These are phyloP conservation scores for Ascoidea tarda DNA, from an alignment of 805 yeast species.

Conservation along the genomic window DNA sequence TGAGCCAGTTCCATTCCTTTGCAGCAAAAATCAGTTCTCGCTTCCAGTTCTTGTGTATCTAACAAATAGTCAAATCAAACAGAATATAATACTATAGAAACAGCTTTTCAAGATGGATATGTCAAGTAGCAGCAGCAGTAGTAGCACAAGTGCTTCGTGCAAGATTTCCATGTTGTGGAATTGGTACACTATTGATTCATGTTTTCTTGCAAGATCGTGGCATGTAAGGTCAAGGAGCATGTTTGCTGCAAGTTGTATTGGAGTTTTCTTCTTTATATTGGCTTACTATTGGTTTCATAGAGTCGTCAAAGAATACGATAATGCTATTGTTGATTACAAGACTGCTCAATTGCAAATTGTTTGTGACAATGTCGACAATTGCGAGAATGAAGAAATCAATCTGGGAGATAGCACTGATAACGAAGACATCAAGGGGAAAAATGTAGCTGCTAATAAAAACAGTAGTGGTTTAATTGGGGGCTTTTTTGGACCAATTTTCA, in stretches of 20 bases:
- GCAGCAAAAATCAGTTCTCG: too few relatives aligned
- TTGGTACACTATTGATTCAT: conserved; percentile 55
- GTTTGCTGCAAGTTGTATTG: conserved; percentile 66
- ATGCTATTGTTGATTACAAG: conserved; percentile 17
- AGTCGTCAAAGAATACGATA: conserved; percentile 35
- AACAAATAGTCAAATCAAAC: too few relatives aligned
- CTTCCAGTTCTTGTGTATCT: too few relatives aligned
- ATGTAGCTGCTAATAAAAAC: background rate
- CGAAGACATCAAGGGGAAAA: conserved; percentile 7
- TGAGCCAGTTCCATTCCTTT: too few relatives aligned
- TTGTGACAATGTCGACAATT: conserved; percentile 1
- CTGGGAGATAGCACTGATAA: conserved; percentile 9
- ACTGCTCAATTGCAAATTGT: background rate
- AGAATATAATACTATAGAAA: background rate
- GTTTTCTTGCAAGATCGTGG: conserved; percentile 53
- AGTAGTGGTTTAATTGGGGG: background rate
- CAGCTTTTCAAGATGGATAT: background rate
- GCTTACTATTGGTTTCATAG: conserved; percentile 45
- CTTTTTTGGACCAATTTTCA: background rate
- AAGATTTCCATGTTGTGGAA: conserved; percentile 45
- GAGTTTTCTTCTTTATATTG: conserved; percentile 45
- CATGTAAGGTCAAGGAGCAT: conserved; percentile 40
- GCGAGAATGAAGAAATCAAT: conserved; percentile 6
- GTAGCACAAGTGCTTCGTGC: background rate
- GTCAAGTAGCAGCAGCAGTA: background rate